These are phyloP conservation scores for Aquilaria malaccensis DNA, from an alignment of 345 rosid genomes.

Conservation along the genomic window DNA sequence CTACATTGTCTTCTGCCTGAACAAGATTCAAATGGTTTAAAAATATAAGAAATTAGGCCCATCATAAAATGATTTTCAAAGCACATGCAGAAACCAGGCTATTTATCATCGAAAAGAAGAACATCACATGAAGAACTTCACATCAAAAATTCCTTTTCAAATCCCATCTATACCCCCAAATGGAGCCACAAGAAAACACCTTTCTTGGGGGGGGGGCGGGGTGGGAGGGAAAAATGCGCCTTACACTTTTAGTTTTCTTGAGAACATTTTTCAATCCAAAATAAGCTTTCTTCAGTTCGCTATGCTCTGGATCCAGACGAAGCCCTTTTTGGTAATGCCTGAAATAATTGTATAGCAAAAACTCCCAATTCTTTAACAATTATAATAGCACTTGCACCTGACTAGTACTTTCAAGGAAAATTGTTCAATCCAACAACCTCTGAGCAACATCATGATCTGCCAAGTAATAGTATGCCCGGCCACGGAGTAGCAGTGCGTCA, in stretches of 20 bases:
- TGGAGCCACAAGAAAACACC: conserved; percentile 1
- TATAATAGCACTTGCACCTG: neutral
- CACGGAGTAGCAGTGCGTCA: conserved; percentile 90
- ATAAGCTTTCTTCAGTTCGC: conserved; percentile 90
- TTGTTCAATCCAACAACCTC: conserved; percentile 38
- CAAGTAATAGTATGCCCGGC: conserved; percentile 95
- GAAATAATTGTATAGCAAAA: conserved; percentile 19
- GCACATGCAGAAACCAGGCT: no score
- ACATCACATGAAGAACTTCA: no score
- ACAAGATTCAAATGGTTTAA: conserved; percentile 1
- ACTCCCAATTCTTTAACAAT: neutral
- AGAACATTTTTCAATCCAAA: conserved; percentile 88
- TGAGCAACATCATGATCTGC: conserved; percentile 98
- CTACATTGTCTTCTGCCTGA: conserved; percentile 93
- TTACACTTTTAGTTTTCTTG: conserved; percentile 92
- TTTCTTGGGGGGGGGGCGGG: no score
- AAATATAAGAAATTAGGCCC: neutral
- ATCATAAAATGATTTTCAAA: neutral
- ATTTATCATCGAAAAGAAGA: no score
- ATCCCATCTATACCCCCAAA: conserved; percentile 3
- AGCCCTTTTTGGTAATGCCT: conserved; percentile 99
- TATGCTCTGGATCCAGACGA: conserved; percentile 95
- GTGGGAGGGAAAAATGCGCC: conserved; percentile 8
- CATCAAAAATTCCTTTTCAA: no score
- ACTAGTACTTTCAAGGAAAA: neutral